Conservation (phyloP, 176 grass and related monocot species). For the Phoenix dactylifera region DNA sequence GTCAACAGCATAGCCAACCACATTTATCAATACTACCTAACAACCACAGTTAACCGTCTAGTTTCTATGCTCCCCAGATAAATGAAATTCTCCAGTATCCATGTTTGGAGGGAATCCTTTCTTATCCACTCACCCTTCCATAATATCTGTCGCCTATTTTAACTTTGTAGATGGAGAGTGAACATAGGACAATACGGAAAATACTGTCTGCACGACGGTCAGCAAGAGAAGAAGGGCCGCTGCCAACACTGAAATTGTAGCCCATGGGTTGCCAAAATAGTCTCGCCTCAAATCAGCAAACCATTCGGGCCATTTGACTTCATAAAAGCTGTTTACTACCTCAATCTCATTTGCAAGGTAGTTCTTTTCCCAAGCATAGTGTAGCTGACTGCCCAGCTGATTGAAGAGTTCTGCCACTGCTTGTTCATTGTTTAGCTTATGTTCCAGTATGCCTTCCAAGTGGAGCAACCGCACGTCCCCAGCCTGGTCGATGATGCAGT, state of each 20-base stretch:
- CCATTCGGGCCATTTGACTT: conserved; percentile 1
- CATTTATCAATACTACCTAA: no score
- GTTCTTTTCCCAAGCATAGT: neutral
- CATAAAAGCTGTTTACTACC: conserved; percentile 15
- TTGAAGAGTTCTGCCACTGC: no score
- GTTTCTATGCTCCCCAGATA: no score
- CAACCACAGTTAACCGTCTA: no score
- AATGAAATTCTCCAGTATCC: no score
- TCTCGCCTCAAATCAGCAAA: conserved; percentile 5
- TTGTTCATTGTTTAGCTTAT: neutral
- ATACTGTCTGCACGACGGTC: conserved; percentile 9
- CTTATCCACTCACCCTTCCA: no score
- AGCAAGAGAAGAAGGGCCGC: conserved; percentile 11
- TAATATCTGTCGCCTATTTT: no score
- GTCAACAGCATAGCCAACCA: no score
- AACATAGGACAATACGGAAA: conserved; percentile 8
- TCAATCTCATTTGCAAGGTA: conserved; percentile 5
- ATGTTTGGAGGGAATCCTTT: no score
- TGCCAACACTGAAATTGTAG: conserved; percentile 14
- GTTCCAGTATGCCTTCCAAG: neutral
- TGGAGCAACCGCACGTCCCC: conserved; percentile 17
- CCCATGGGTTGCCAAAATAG: conserved; percentile 47
- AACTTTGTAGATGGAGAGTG: no score
- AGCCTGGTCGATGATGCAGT: no score
- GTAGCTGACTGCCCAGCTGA: no score